Conservation (phyloP, 2,329 filamentous ascomycete species). For the Fusarium algeriense region DNA sequence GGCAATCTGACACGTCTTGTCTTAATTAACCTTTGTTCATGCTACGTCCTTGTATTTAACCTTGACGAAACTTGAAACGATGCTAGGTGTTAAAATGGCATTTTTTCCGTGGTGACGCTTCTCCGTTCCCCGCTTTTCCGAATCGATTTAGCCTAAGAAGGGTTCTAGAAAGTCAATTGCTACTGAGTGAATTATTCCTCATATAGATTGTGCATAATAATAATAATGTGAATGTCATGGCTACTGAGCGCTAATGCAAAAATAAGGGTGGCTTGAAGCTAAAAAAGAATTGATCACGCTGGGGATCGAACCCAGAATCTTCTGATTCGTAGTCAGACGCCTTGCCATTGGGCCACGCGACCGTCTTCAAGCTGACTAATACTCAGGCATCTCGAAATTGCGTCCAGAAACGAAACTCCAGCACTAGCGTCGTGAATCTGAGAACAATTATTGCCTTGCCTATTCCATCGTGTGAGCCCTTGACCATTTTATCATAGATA, state of each 20-base stretch:
- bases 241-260: no score
- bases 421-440: neutral
- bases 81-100: neutral
- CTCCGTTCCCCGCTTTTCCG: conserved; percentile 10
- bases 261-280: accelerated
- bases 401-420: accelerated
- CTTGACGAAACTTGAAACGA: conserved; percentile 11
- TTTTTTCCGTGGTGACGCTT: conserved; percentile 17
- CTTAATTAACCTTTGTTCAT: conserved; percentile 7
- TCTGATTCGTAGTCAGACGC: conserved; percentile 41
- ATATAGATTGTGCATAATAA: accelerated
- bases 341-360: conserved; percentile 39
- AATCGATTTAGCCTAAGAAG: conserved; percentile 7
- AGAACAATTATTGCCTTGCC: accelerated
- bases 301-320: conserved; percentile 41
- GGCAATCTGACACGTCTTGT: conserved; percentile 4
- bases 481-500: no score
- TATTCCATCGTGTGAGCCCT: accelerated
- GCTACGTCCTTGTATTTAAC: conserved; percentile 7
- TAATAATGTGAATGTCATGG: no score
- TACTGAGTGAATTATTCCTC: neutral
- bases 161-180: neutral
- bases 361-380: conserved; percentile 3
- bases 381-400: neutral
- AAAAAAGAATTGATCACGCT: conserved; percentile 34